phyloP scores from a whole-genome alignment of 2,329 filamentous ascomycete species.

The Monosporascus sp. region DNA sequence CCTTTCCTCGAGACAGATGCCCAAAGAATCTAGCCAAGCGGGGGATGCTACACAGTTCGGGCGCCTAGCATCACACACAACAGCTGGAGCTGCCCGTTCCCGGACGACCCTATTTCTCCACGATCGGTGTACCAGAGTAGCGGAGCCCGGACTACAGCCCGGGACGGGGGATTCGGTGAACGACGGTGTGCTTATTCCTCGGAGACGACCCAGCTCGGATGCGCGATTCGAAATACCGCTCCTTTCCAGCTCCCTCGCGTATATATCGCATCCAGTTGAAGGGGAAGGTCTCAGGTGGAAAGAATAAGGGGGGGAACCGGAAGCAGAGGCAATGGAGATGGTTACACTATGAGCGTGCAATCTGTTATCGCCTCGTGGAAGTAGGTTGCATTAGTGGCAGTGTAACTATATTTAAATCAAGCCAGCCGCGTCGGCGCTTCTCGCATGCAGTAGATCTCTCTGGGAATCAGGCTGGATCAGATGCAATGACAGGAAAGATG shows the following conservation, averaged over 20 bases:
- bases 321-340: constrained; percentile 5
- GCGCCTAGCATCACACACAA: constrained; percentile 37
- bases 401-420: constrained; percentile 25
- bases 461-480: constrained; percentile 15
- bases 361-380: constrained; percentile 24
- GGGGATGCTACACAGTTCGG: constrained; percentile 34
- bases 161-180: constrained; percentile 15
- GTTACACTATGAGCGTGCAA: constrained; percentile 4
- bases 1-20: constrained; percentile 27
- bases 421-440: constrained; percentile 24
- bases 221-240: not conserved
- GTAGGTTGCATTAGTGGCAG: constrained; percentile 21
- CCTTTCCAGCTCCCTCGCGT: not conserved
- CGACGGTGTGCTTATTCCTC: constrained; percentile 18
- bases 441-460: constrained; percentile 24
- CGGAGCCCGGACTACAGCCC: constrained; percentile 10
- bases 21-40: constrained; percentile 33
- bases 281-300: not conserved
- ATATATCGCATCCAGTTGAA: not conserved
- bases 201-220: constrained; percentile 11
- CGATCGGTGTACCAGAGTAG: constrained; percentile 19
- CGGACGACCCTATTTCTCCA: constrained; percentile 22
- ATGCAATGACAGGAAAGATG: constrained; percentile 21
- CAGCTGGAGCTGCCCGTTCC: constrained; percentile 33
- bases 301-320: constrained; percentile 3